Conservation (phyloP, 495 filamentous ascomycete species). For the Penicillium paxilli region DNA sequence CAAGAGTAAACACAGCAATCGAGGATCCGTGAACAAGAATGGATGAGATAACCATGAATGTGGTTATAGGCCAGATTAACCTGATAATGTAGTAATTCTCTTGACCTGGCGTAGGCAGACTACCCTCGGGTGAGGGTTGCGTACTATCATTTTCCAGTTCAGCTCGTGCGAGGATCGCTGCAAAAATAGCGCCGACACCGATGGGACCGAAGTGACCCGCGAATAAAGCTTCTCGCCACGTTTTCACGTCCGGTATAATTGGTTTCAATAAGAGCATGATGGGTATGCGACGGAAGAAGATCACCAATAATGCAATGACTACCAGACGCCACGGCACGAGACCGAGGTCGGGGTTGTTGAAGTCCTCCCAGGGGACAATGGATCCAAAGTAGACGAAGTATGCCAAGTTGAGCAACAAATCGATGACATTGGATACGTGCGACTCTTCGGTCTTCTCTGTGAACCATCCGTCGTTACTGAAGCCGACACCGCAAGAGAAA, state of each 20-base stretch:
- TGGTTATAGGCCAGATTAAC: constrained; percentile 94
- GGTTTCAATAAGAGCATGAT: constrained; percentile 94
- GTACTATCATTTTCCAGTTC: constrained; percentile 76
- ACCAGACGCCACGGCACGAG: constrained; percentile 83
- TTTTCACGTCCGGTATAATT: constrained; percentile 94
- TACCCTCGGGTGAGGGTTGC: constrained; percentile 66
- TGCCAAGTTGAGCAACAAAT: constrained; percentile 92
- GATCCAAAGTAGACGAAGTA: constrained; percentile 98
- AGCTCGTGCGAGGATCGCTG: constrained; percentile 85
- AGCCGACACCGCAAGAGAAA: constrained; percentile 92
- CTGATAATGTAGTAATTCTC: constrained; percentile 69
- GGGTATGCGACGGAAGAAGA: constrained; percentile 95
- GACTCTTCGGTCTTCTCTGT: constrained; percentile 97
- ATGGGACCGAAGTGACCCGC: constrained; percentile 99
- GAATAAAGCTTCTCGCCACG: constrained; percentile 97
- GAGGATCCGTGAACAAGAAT: constrained; percentile 97
- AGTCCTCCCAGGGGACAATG: constrained; percentile 93
- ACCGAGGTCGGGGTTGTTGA: constrained; percentile 69
- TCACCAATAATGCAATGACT: constrained; percentile 86
- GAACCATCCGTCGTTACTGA: constrained; percentile 99
- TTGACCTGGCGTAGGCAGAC: constrained; percentile 51
- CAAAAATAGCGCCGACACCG: constrained; percentile 95
- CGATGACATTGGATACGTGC: constrained; percentile 98
- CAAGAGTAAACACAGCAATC: constrained; percentile 95
- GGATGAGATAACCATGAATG: constrained; percentile 90